Base-by-base conservation (phyloP, 2,329 filamentous ascomycete genomes). In the Sporothrix brunneoviolacea region DNA sequence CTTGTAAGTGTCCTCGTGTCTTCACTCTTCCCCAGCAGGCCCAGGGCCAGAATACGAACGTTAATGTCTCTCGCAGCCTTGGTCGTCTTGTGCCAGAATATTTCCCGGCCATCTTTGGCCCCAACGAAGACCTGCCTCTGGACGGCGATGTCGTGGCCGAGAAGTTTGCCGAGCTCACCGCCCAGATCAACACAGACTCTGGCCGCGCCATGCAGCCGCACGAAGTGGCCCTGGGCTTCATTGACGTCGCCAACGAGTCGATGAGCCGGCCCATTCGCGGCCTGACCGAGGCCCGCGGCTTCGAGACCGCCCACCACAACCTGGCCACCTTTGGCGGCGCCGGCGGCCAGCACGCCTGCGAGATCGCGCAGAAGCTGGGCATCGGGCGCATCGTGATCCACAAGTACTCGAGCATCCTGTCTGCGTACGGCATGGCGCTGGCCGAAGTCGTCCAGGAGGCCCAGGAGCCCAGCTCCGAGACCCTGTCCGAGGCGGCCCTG, bases 21-120 rank as follows among this genome's bases (percentile, higher is more conserved):
- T n/a, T n/a, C n/a, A n/a, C n/a, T n/a, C n/a, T n/a, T n/a, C n/a
- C n/a, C n/a, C n/a, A n/a, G n/a, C n/a, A n/a, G n/a, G n/a, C n/a
- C n/a, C n/a, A n/a, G n/a, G n/a, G n/a, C n/a, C n/a, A n/a, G n/a
- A n/a, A n/a, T n/a, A n/a, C n/a, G n/a, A n/a, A n/a, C n/a, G n/a
- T n/a, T n/a, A n/a, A n/a, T n/a, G n/a, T n/a, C n/a, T n/a, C n/a
- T n/a, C n/a, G n/a, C n/a, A n/a, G n/a, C n/a, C 79, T 95, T 0
- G 90, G 90, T 0, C 79, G 90, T 37, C 71, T 96, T 2, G 68
- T 95, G 1, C 90, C 91, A 0, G 86, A 93, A 55, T 94, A 91
- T 72, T 95, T 95, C 61, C 90, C 90, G 0, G 91, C 91, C 64
- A 96, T 96, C 52, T 95, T 96, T 59, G 91, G 91, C 40, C 84